A percentile compares a stretch with the other conserved stretches of the same genome.
phyloP scores from a whole-genome alignment of 78 protist species.

The Ministeria vibrans region DNA sequence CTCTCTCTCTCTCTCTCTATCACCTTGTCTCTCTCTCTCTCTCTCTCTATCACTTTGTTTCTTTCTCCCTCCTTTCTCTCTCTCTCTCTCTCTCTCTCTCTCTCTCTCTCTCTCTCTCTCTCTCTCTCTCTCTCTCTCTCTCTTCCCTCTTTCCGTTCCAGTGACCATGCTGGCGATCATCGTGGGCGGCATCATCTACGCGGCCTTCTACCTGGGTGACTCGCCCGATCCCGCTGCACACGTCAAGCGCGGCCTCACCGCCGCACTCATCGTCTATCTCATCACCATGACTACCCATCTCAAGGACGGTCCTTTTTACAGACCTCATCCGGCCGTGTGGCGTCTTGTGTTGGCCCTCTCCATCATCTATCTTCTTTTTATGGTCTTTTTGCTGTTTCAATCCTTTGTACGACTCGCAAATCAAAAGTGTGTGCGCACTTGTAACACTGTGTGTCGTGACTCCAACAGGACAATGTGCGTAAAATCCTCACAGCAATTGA shows the following conservation, averaged over 20 bases:
- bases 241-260: conserved; percentile 43
- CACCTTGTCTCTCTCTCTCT: no score
- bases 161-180: not conserved
- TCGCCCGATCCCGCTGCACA: not conserved
- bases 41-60: no score
- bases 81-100: no score
- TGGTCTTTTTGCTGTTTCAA: conserved; percentile 69
- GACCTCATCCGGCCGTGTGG: conserved; percentile 90
- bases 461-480: not conserved
- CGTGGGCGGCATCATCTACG: not conserved
- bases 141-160: no score
- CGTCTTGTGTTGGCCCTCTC: conserved; percentile 62
- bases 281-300: conserved; percentile 49
- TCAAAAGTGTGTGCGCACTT: not conserved
- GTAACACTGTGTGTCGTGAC: not conserved
- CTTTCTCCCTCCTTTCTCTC: no score
- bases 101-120: no score
- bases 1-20: no score
- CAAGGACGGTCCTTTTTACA: conserved; percentile 59
- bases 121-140: no score
- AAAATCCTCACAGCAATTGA: not conserved
- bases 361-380: conserved; percentile 56
- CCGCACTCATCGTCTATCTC: conserved; percentile 42
- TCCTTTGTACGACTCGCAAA: not conserved
- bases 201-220: not conserved